Evolutionary conservation across 805 yeast genomes (phyloP).

Genomic region (Cyberlindnera japonica): DNA sequence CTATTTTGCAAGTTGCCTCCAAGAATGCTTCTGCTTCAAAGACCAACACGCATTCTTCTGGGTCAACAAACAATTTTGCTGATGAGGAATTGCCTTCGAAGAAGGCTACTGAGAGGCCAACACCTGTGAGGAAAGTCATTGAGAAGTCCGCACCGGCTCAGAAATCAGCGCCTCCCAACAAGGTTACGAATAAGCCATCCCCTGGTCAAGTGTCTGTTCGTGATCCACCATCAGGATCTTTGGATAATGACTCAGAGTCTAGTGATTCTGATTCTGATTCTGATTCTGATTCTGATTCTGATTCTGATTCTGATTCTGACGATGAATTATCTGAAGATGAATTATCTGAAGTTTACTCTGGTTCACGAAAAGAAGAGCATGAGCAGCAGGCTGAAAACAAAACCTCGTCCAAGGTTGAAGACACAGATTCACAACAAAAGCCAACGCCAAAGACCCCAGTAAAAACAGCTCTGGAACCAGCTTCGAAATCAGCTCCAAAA

Average conservation of each 20-base stretch:
- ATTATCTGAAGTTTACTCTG: no score
- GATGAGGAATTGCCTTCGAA: constrained; percentile 11
- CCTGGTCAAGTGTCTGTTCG: neutral
- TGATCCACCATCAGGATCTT: neutral
- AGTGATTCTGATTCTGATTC: constrained; percentile 31
- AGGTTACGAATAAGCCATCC: neutral
- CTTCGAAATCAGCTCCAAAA: no score
- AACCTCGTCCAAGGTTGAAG: neutral
- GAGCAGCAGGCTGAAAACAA: no score
- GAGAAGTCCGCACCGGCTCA: constrained; percentile 4
- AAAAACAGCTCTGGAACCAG: neutral
- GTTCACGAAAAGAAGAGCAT: no score
- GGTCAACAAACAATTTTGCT: constrained; percentile 13
- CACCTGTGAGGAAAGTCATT: constrained; percentile 1
- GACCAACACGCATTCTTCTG: neutral
- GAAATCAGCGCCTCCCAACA: no score
- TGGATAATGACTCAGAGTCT: neutral
- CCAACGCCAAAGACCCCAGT: neutral
- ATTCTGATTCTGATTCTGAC: constrained; percentile 17
- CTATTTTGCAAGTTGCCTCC: constrained; percentile 4
- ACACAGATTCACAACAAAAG: neutral
- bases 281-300: constrained; percentile 29
- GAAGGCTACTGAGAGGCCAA: constrained; percentile 1
- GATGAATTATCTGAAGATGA: neutral
- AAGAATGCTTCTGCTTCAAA: constrained; percentile 8